Percentiles rank a stretch among this genome's conserved stretches.
Evolutionary conservation across 1,284 basidiomycete genomes (phyloP).

Genomic region (Leccinum fallax): DNA sequence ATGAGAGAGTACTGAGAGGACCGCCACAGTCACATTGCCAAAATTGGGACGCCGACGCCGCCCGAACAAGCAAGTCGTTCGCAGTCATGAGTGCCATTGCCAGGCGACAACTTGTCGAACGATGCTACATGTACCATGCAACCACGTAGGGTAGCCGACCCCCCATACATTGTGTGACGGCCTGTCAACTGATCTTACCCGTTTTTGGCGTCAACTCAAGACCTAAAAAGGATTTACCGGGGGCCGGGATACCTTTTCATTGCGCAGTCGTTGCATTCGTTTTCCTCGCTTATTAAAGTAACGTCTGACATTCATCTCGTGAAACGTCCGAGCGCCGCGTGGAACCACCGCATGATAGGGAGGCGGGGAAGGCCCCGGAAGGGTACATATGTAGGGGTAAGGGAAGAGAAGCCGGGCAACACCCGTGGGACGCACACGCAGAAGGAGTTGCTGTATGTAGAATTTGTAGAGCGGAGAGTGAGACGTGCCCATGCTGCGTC

Average conservation of each 20-base stretch:
- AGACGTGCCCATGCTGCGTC: neutral
- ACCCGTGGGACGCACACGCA: neutral
- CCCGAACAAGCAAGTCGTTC: conserved; percentile 14
- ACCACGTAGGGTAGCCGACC: conserved; percentile 6
- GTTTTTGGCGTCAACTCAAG: conserved; percentile 1
- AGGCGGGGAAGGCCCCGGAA: neutral
- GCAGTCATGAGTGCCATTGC: too few species aligned
- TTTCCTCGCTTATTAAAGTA: neutral
- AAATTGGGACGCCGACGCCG: neutral
- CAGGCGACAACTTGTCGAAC: neutral
- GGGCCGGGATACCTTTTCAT: neutral
- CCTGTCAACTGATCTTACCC: neutral
- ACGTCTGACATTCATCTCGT: neutral
- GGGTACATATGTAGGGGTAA: neutral
- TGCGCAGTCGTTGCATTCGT: neutral
- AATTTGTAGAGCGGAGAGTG: neutral
- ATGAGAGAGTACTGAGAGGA: neutral
- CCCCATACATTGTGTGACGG: neutral
- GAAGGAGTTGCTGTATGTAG: neutral
- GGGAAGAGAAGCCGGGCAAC: neutral
- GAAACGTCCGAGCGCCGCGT: conserved; percentile 28
- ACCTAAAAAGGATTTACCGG: conserved; percentile 20
- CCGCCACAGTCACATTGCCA: neutral
- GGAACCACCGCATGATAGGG: conserved; percentile 7
- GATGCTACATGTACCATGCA: neutral